Evolutionary conservation across 2,329 filamentous ascomycete genomes (phyloP), one percentile per base, ranked within the genome.

Genomic region (Aspergillus sp.): DNA sequence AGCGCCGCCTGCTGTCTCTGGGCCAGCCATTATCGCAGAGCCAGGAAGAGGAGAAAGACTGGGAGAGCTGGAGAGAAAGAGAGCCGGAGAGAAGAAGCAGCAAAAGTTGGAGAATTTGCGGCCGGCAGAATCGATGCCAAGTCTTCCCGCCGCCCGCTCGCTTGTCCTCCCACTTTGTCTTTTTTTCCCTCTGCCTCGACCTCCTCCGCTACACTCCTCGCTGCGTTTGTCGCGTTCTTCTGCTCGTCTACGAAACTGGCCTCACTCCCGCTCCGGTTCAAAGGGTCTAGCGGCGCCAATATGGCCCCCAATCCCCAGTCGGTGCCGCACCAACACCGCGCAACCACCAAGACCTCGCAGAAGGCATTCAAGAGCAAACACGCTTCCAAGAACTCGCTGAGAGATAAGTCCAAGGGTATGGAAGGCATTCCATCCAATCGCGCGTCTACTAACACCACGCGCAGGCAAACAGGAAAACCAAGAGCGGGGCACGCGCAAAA

Each of bases 361-460:
- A 98, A 98, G 69, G 60, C 80, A 15, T 98, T 88, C 72, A 98
- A 98, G 66, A 86, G 85, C 37, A 80, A 80, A 57, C 88, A 94
- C 67, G 76, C 88, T 25, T 86, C 84, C 41, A 96, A 96, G 62
- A 79, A 84, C 52, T 75, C 85, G 36, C 62, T 95, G 53, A 86
- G 91, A 57, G 85, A 94, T 44, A 71, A 78, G 44, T 74, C 78
- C 37, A 96, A 96, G 70, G 88, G 85, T 86, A 49, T 24, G 47
- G 4, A 19, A 4, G 15, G 5, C 29, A 8, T 15, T 30, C 11
- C 6, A 13, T 22, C 13, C 4, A 11, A 7, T 20, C n/a, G 11
- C 5, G 8, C 16, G 4, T 19, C 22, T 10, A 30, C 20, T n/a
- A n/a, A n/a, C 34, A 24, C 7, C 10, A 22, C 37, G 44, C 26